These are phyloP conservation scores for Porphyridium purpureum DNA, from an alignment of 23 red algal species.

Conservation along the genomic window DNA sequence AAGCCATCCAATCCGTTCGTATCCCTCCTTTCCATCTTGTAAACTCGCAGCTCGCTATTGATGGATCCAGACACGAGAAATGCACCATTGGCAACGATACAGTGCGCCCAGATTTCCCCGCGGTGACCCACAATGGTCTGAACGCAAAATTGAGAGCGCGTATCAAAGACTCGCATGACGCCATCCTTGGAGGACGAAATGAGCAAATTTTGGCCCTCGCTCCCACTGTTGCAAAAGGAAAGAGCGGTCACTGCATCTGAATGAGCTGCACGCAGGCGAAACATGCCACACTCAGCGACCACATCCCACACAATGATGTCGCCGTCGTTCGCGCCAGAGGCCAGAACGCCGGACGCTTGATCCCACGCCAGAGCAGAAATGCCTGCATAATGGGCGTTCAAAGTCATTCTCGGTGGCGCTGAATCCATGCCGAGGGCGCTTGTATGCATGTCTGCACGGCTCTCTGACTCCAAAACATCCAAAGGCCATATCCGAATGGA, in stretches of 20 bases:
- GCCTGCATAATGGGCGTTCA: too few species aligned
- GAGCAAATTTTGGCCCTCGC: constrained; percentile 4
- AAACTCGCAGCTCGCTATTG: constrained; percentile 28
- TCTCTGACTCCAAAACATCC: background rate
- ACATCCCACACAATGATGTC: constrained; percentile 61
- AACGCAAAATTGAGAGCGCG: constrained; percentile 39
- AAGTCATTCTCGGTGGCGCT: too few species aligned
- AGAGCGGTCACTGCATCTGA: constrained; percentile 27
- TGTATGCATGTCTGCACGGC: background rate
- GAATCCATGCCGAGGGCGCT: too few species aligned
- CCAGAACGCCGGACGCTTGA: constrained; percentile 6
- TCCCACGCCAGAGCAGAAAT: background rate
- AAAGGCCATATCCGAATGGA: constrained; percentile 29
- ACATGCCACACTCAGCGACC: constrained; percentile 26
- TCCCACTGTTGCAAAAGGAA: constrained; percentile 3
- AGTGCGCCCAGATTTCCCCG: constrained; percentile 36
- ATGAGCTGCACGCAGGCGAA: constrained; percentile 36
- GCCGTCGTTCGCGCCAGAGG: constrained; percentile 39
- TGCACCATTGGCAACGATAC: constrained; percentile 5
- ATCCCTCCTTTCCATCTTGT: constrained; percentile 2
- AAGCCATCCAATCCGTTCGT: background rate
- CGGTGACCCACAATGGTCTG: constrained; percentile 70
- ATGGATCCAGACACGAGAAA: constrained; percentile 37
- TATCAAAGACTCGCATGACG: constrained; percentile 33
- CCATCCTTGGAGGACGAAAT: constrained; percentile 56